Base-by-base conservation (phyloP, 805 yeast genomes). In the Candida broadrunensis region DNA sequence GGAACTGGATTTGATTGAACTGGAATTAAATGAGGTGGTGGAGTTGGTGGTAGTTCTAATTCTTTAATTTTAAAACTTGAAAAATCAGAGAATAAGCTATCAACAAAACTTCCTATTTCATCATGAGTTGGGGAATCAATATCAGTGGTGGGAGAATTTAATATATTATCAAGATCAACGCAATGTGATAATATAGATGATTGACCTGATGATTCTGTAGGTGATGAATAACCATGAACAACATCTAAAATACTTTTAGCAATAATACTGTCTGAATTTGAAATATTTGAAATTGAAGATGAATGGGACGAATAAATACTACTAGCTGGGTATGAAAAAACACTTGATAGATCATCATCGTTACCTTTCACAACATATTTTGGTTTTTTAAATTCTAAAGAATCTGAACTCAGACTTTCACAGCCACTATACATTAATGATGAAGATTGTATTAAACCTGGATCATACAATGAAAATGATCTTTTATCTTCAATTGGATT, bases 71-170 rank as follows among this genome's bases (percentile, higher is more conserved):
- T 35, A n/a, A n/a, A n/a, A n/a, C 6, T 21, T 12, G 26, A 12
- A 8, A 13, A 24, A 18, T 35, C 19, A 16, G 47, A 43, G 26
- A 47, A 47, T 36, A 47, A 42, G 31, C 49, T 45, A 18, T 47
- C 50, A 17, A 29, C 24, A 17, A 36, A 38, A 33, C 48, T 45
- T 16, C 33, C 42, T 12, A 32, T 29, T 29, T 29, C 32, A 29
- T 29, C 17, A 14, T 29, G 17, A 29, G 8, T 15, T 6, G 17
- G 9, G 6, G 14, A 3, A 14, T 15, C 32, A 14, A 15, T 14
- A 15, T 29, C 32, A 4, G 17, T 5, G n/a, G 14, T 14, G n/a
- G 32, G 32, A 14, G 12, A 14, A 14, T 4, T 5, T 5, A 14
- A 14, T 5, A 29, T 29, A 29, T 29, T 29, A 15, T 29, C 32